Conservation (phyloP, 1,284 basidiomycete species). For the Cryptococcus amylolentus region DNA sequence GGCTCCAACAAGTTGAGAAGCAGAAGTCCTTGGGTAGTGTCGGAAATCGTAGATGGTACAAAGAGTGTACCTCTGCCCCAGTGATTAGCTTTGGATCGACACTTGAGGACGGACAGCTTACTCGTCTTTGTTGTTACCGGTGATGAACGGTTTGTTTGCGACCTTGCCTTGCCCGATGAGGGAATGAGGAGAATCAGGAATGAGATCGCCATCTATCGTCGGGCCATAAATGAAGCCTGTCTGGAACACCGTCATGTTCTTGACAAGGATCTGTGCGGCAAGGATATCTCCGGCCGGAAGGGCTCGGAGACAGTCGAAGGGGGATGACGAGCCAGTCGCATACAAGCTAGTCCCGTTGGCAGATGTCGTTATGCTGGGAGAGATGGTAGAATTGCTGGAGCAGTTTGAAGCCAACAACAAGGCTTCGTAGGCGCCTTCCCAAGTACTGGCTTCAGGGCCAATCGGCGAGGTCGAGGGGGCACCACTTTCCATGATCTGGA, state of each 20-base stretch:
- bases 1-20: constrained; percentile 29
- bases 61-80: constrained; percentile 35
- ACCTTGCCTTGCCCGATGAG: constrained; percentile 37
- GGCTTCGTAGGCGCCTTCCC: constrained; percentile 34
- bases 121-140: constrained; percentile 46
- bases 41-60: constrained; percentile 22
- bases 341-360: constrained; percentile 8
- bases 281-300: constrained; percentile 29
- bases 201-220: constrained; percentile 41
- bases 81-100: neutral
- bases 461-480: constrained; percentile 35
- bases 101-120: constrained; percentile 12
- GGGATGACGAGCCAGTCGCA: neutral
- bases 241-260: constrained; percentile 4
- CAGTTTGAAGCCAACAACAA: constrained; percentile 22
- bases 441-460: constrained; percentile 23
- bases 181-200: constrained; percentile 36
- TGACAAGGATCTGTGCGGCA: constrained; percentile 24
- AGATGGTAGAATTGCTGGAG: constrained; percentile 4
- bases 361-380: constrained; percentile 5
- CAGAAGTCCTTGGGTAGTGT: constrained; percentile 9
- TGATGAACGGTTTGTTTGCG: constrained; percentile 45
- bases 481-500: constrained; percentile 49
- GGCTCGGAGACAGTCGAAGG: constrained; percentile 39
- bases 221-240: constrained; percentile 21